Conservation (phyloP, 139 green algal genomes). For the Parachlorella kessleri region DNA sequence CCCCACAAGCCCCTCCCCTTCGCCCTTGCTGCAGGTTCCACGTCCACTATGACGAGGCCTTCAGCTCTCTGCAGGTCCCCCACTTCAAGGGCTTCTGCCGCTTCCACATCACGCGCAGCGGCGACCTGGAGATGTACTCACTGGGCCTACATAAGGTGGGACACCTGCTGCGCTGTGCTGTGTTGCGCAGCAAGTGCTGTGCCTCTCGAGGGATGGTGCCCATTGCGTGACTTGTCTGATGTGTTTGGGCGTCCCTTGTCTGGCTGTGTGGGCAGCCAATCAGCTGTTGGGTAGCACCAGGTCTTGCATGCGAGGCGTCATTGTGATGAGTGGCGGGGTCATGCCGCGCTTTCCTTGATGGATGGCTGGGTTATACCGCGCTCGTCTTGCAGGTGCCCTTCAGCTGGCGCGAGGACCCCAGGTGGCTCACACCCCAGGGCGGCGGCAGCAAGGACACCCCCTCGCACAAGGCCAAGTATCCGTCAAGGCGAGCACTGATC, state of each 20-base stretch:
- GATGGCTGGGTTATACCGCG: too few relatives aligned
- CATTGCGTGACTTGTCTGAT: too few relatives aligned
- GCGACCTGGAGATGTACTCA: slow-evolving; percentile 42
- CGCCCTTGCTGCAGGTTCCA: slow-evolving; percentile 47
- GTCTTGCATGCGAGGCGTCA: too few relatives aligned
- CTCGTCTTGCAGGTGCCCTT: background rate
- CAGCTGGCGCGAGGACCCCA: slow-evolving; percentile 76
- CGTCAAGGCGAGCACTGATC: slow-evolving; percentile 36
- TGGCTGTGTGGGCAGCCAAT: too few relatives aligned
- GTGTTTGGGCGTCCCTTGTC: too few relatives aligned
- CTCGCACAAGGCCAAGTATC: slow-evolving; percentile 50
- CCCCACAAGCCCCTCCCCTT: background rate
- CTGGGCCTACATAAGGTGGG: slow-evolving; percentile 62
- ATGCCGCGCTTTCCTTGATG: too few relatives aligned
- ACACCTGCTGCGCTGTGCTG: too few relatives aligned
- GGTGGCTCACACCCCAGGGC: slow-evolving; percentile 62
- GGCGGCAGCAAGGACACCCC: slow-evolving; percentile 40
- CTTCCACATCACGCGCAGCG: slow-evolving; percentile 71
- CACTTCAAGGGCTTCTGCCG: slow-evolving; percentile 82
- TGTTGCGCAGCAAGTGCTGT: too few relatives aligned
- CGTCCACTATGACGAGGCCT: slow-evolving; percentile 89
- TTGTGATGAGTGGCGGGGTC: too few relatives aligned
- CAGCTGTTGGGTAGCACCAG: too few relatives aligned
- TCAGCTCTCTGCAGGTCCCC: slow-evolving; percentile 71
- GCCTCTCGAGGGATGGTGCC: too few relatives aligned